A percentile compares a stretch with the other conserved stretches of the same genome.
phyloP scores from a whole-genome alignment of 108 stramenopile genomes.

The Cyclostephanos tholiformis region DNA sequence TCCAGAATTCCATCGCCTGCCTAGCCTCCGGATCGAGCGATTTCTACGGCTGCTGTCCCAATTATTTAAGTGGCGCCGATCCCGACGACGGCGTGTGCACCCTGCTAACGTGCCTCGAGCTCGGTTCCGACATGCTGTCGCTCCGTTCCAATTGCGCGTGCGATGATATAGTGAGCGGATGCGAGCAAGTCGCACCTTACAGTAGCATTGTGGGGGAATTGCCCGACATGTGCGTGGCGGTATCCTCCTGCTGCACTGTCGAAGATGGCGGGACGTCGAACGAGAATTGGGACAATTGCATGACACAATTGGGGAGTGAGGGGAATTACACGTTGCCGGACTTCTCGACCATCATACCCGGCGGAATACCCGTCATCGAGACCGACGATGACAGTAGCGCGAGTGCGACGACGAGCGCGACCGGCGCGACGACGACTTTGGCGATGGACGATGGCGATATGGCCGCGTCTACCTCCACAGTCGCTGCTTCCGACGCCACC shows the following conservation, averaged over 20 bases:
- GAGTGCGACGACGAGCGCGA: too few species aligned
- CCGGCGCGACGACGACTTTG: too few species aligned
- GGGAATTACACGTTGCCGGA: neutral
- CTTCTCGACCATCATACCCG: neutral
- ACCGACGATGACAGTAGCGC: too few species aligned
- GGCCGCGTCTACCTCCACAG: neutral
- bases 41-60: constrained; percentile 5
- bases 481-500: neutral
- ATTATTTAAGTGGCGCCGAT: neutral
- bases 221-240: constrained; percentile 1
- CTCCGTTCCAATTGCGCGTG: neutral
- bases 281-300: neutral
- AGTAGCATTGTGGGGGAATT: neutral
- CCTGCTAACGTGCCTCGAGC: neutral
- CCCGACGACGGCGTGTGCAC: constrained; percentile 13
- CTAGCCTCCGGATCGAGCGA: neutral
- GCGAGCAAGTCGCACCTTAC: constrained; percentile 1
- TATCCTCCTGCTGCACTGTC: neutral
- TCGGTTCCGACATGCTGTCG: neutral
- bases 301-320: neutral
- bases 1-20: neutral
- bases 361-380: neutral
- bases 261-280: too few species aligned
- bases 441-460: too few species aligned
- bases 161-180: neutral